Conservation (phyloP, 2,329 filamentous ascomycete species). For the Bimuria novae-zelandiae region DNA sequence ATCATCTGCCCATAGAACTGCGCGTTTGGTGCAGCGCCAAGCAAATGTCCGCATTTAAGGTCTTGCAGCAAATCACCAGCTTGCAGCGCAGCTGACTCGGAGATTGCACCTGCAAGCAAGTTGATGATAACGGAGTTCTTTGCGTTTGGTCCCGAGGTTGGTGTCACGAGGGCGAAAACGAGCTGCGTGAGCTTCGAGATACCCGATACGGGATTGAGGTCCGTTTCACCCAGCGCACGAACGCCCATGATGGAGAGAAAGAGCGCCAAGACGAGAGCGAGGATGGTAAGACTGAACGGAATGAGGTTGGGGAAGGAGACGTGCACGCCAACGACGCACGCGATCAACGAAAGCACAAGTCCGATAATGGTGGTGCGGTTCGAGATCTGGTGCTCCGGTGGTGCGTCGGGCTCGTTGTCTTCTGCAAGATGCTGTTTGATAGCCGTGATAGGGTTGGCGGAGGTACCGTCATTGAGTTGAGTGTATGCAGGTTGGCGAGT, state of each 20-base stretch:
- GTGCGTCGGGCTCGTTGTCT: conserved; percentile 71
- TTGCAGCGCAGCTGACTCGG: conserved; percentile 83
- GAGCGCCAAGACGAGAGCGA: conserved; percentile 80
- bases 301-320: conserved; percentile 83
- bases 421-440: conserved; percentile 38
- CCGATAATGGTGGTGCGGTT: conserved; percentile 73
- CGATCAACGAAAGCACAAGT: conserved; percentile 72
- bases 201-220: conserved; percentile 93
- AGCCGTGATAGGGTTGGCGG: conserved; percentile 28
- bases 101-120: conserved; percentile 87
- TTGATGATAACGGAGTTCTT: conserved; percentile 93
- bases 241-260: conserved; percentile 68
- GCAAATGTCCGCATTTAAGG: conserved; percentile 90
- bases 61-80: conserved; percentile 97
- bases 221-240: conserved; percentile 75
- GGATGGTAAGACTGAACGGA: conserved; percentile 77
- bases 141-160: conserved; percentile 55
- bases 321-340: conserved; percentile 83
- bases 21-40: conserved; percentile 89
- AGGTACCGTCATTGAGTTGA: conserved; percentile 34
- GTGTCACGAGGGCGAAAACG: conserved; percentile 89
- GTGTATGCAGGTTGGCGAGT: conserved; percentile 47
- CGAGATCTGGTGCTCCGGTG: conserved; percentile 79
- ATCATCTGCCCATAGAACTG: conserved; percentile 98
- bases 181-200: conserved; percentile 97